A percentile compares a stretch with the other conserved stretches of the same genome.
Evolutionary conservation across 441 rosid species (phyloP).

Genomic region (Brassica hybrid): DNA sequence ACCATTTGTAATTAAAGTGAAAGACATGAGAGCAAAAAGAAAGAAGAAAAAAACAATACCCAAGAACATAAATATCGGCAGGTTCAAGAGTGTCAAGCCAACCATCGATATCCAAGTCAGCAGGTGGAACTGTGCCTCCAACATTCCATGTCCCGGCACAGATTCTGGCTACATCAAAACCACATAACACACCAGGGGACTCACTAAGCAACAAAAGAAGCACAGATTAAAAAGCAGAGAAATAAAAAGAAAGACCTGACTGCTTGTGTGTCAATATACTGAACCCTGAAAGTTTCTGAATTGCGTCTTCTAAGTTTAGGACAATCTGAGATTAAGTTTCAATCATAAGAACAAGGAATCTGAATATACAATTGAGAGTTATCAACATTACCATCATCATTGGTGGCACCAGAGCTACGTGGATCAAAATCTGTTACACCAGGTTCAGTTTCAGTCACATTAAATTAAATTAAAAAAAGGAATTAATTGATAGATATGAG

Average conservation of each 20-base stretch:
- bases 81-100: conserved; percentile 80
- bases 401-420: conserved; percentile 29
- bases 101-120: conserved; percentile 80
- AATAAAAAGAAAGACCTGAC: no score
- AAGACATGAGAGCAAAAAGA: background rate
- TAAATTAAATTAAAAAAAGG: background rate
- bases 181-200: no score
- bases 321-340: conserved; percentile 46
- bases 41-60: conserved; percentile 45
- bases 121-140: conserved; percentile 77
- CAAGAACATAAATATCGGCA: conserved; percentile 93
- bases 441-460: conserved; percentile 13
- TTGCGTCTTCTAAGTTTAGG: conserved; percentile 67
- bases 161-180: conserved; percentile 54
- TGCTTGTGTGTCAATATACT: conserved; percentile 63
- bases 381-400: conserved; percentile 1
- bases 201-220: conserved; percentile 26
- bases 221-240: no score
- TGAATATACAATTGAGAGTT: background rate
- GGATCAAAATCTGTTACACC: conserved; percentile 19
- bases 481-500: background rate
- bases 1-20: background rate
- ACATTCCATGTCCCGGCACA: conserved; percentile 91
- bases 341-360: background rate
- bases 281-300: conserved; percentile 84